Conservation (phyloP, 2,329 filamentous ascomycete genomes). For the Colletotrichum euphorbiae region DNA sequence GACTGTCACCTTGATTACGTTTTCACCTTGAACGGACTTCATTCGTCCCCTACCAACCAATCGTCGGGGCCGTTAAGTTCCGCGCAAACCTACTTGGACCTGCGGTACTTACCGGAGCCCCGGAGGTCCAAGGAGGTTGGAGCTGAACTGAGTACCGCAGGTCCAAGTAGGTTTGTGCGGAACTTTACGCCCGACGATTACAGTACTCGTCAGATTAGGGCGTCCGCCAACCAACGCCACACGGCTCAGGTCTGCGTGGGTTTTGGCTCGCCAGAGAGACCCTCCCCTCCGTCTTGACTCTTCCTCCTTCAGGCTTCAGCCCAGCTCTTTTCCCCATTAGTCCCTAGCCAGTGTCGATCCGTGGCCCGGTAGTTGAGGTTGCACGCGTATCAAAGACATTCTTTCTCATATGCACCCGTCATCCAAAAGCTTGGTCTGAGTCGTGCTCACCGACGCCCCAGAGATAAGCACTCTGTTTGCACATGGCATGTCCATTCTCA, state of each 20-base stretch:
- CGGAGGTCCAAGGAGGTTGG: too few species aligned
- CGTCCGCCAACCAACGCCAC: slow-evolving; percentile 28
- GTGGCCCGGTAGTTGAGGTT: not conserved
- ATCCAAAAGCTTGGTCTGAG: slow-evolving; percentile 19
- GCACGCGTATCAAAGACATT: slow-evolving; percentile 5
- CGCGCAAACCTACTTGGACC: too few species aligned
- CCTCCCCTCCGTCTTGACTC: not conserved
- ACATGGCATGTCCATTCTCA: not conserved
- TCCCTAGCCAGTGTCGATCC: slow-evolving; percentile 13
- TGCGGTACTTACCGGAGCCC: too few species aligned
- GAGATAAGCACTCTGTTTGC: slow-evolving; percentile 19
- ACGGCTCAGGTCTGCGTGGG: slow-evolving; percentile 7
- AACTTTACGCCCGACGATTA: too few species aligned
- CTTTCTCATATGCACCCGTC: not conserved
- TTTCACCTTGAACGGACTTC: too few species aligned
- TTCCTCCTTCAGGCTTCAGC: too few species aligned
- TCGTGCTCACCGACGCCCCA: slow-evolving; percentile 1
- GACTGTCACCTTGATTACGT: too few species aligned
- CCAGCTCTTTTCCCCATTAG: not conserved
- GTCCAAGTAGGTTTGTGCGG: too few species aligned
- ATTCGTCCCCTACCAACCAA: not conserved
- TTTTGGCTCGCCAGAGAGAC: not conserved
- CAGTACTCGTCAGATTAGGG: slow-evolving; percentile 32
- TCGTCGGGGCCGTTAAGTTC: too few species aligned
- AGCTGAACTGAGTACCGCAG: too few species aligned